Evolutionary conservation across 352 stramenopile genomes (phyloP).

Genomic region (Phytophthora nicotianae): DNA sequence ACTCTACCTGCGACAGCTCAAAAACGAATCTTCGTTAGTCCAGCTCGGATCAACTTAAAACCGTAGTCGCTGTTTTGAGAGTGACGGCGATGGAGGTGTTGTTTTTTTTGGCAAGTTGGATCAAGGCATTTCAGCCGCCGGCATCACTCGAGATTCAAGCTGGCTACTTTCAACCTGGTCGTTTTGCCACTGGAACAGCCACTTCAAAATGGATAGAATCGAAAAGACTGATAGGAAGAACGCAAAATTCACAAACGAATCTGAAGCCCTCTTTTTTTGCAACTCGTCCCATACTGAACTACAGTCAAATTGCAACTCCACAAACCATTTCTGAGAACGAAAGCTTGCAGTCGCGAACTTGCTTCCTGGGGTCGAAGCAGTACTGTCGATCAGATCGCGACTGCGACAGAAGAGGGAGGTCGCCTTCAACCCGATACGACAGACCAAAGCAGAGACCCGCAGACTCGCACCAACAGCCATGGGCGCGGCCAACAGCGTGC

Average conservation of each 20-base stretch:
- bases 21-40: too few species aligned
- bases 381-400: slow-evolving; percentile 1
- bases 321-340: slow-evolving; percentile 3
- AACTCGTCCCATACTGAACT: slow-evolving; percentile 10
- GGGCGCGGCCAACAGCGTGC: slow-evolving; percentile 79
- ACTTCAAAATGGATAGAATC: neutral
- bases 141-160: neutral
- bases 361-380: neutral
- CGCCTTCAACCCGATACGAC: neutral
- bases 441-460: neutral
- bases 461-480: slow-evolving; percentile 37
- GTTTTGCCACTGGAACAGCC: neutral
- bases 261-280: slow-evolving; percentile 9
- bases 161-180: too few species aligned
- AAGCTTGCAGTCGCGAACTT: slow-evolving; percentile 7
- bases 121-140: too few species aligned
- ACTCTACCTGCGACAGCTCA: too few species aligned
- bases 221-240: neutral
- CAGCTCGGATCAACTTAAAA: too few species aligned
- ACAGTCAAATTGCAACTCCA: neutral
- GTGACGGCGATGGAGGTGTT: too few species aligned
- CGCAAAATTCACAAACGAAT: neutral
- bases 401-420: neutral
- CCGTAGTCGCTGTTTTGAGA: too few species aligned
- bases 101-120: too few species aligned